These are phyloP conservation scores for Amylostereum areolatum DNA, from an alignment of 1,284 basidiomycete genomes.

Conservation along the genomic window DNA sequence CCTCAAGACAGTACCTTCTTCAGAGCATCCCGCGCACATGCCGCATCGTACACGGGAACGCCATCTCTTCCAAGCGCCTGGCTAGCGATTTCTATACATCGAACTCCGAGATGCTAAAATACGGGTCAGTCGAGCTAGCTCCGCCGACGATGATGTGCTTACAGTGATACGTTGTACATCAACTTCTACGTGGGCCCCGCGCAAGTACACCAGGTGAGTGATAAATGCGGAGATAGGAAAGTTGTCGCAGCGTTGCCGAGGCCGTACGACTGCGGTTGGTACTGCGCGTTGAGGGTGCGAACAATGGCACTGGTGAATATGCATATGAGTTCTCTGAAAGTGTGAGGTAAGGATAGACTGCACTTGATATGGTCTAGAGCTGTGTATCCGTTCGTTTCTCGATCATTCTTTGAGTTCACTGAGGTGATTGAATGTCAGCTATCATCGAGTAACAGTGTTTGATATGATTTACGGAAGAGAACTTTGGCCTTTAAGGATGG, in stretches of 20 bases:
- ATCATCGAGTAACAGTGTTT: neutral
- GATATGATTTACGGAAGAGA: constrained; percentile 60
- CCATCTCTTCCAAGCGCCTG: constrained; percentile 16
- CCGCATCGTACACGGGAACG: constrained; percentile 44
- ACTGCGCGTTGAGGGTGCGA: constrained; percentile 62
- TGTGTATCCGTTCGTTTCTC: constrained; percentile 84
- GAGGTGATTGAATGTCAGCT: neutral
- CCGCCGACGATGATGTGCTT: constrained; percentile 18
- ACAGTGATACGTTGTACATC: constrained; percentile 60
- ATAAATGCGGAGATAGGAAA: constrained; percentile 69
- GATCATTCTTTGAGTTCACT: constrained; percentile 90
- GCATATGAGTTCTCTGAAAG: constrained; percentile 1
- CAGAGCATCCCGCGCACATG: constrained; percentile 42
- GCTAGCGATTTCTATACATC: constrained; percentile 40
- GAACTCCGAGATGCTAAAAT: constrained; percentile 52
- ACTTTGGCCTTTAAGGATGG: constrained; percentile 73
- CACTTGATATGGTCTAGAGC: constrained; percentile 82
- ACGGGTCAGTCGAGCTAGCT: constrained; percentile 7
- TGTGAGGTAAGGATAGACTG: constrained; percentile 10
- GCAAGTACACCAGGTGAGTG: constrained; percentile 79
- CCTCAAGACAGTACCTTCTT: constrained; percentile 30
- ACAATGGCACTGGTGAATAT: constrained; percentile 51
- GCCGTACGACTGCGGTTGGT: constrained; percentile 42
- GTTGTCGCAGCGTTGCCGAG: constrained; percentile 54
- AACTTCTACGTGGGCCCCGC: constrained; percentile 55